These are phyloP conservation scores for Angomonas ambiguus DNA, from an alignment of 208 protist species.

Conservation along the genomic window DNA sequence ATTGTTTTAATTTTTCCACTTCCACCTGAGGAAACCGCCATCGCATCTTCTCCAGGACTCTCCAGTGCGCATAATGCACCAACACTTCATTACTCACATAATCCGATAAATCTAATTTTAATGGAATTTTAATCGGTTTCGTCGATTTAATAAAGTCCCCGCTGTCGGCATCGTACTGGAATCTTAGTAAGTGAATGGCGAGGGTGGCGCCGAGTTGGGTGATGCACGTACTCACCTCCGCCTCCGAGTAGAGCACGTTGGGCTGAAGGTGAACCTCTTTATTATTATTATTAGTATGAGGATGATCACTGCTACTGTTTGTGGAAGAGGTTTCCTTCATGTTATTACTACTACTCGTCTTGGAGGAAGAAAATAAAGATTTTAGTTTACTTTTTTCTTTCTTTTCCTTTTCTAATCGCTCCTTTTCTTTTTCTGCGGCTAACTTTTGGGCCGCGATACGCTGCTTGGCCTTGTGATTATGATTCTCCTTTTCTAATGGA, in stretches of 20 bases:
- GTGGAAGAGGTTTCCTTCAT: no score
- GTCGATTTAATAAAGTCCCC: slow-evolving; percentile 65
- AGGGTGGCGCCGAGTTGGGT: slow-evolving; percentile 61
- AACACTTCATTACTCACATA: slow-evolving; percentile 46
- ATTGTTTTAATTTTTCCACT: slow-evolving; percentile 17
- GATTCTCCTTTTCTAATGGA: slow-evolving; percentile 40
- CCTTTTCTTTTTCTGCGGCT: slow-evolving; percentile 26
- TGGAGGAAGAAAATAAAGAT: no score
- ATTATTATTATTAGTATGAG: no score
- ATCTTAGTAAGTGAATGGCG: slow-evolving; percentile 77
- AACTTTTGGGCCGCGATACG: slow-evolving; percentile 31
- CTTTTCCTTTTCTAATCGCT: slow-evolving; percentile 8
- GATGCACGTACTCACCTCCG: slow-evolving; percentile 51
- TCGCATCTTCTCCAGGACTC: slow-evolving; percentile 25
- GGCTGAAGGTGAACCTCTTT: background rate
- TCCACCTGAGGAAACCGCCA: slow-evolving; percentile 39
- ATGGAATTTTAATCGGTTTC: slow-evolving; percentile 44
- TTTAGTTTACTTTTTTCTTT: background rate
- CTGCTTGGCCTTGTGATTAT: slow-evolving; percentile 46
- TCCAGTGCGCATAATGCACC: slow-evolving; percentile 27
- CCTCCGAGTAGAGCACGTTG: slow-evolving; percentile 78
- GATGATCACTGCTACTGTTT: no score
- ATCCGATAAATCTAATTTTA: slow-evolving; percentile 47
- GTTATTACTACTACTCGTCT: no score
- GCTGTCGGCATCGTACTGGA: slow-evolving; percentile 49